Evolutionary conservation across 1,284 basidiomycete genomes (phyloP), one percentile per base, ranked within the genome.

Genomic region (Sanguinoderma infundibulare): DNA sequence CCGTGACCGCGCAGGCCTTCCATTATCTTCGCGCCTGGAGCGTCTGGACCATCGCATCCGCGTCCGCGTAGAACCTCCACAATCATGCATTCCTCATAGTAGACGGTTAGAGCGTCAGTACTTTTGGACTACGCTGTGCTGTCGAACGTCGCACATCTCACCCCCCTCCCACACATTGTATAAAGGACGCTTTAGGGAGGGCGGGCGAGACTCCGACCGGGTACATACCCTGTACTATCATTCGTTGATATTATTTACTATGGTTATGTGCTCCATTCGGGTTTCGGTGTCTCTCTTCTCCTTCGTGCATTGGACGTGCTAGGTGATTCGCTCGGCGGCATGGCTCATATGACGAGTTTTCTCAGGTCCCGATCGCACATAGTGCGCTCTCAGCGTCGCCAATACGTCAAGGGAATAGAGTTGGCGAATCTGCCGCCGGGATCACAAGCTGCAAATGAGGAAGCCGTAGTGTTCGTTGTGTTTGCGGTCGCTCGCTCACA

Each of bases 201-300:
- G 51, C 50, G 26, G 35, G 39, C 55, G 20, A 53, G 20, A 20
- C 17, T 52, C 8, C 36, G 12, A 44, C 17, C 44, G 57, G 59
- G 62, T 64, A 61, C 65, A 67, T 67, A 67, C 42, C 39, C 32
- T 67, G 65, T 67, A 67, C 55, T 51, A 62, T 39, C 58, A 67
- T 46, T 53, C 51, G 57, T 60, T 59, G 60, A 62, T 64, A 55
- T 59, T 64, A 63, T 67, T 60, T 55, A 53, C 58, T 67, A 62
- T 63, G 63, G 57, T 57, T 57, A 62, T 62, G 56, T 57, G 52
- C 53, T 58, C 54, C 20, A 30, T 38, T 22, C 39, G 49, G 24
- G 14, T 12, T 35, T 32, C 53, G 49, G 49, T 52, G 47, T 49
- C 26, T 30, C 17, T 14, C 42, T 40, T 35, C 44, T 52, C 53